Conservation (phyloP, 192 early-diverging fungal genomes). For the Bifiguratus adelaidae region DNA sequence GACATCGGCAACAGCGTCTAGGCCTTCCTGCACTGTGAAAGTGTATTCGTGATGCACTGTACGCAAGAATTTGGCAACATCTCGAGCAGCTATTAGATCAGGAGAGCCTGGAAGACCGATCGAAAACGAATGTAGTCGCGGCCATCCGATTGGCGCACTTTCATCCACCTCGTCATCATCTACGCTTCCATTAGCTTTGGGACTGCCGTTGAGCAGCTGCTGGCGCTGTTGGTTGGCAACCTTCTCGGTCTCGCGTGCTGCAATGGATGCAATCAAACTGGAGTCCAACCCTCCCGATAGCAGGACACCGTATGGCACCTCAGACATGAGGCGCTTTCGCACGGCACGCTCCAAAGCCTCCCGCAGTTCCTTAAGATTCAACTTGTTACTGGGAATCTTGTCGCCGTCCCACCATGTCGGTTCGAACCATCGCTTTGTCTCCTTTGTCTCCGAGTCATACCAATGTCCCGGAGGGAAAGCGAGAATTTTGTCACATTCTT, state of each 20-base stretch:
- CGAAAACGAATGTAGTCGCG: conserved; percentile 95
- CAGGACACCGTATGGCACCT: conserved; percentile 96
- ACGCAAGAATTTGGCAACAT: conserved; percentile 82
- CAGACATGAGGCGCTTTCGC: conserved; percentile 94
- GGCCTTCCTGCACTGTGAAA: conserved; percentile 91
- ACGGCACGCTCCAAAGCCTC: conserved; percentile 77
- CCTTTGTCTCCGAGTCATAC: conserved; percentile 67
- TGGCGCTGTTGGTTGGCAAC: conserved; percentile 29
- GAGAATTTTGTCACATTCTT: conserved; percentile 95
- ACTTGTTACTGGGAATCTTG: conserved; percentile 33
- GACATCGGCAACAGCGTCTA: conserved; percentile 92
- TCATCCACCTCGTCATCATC: conserved; percentile 57
- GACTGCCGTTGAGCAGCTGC: background rate
- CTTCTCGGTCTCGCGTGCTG: conserved; percentile 71
- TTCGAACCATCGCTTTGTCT: conserved; percentile 81
- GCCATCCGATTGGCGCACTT: conserved; percentile 56
- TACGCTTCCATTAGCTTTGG: conserved; percentile 31
- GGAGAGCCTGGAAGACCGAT: conserved; percentile 90
- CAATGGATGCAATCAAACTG: conserved; percentile 89
- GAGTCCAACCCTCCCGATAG: conserved; percentile 94
- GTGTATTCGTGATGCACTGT: conserved; percentile 96
- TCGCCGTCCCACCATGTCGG: conserved; percentile 81
- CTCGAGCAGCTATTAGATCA: conserved; percentile 81
- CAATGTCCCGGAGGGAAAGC: conserved; percentile 97
- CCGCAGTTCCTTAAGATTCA: conserved; percentile 66